Evolutionary conservation across 345 rosid species (phyloP).

Genomic region (Eucalyptus cladocalyx): DNA sequence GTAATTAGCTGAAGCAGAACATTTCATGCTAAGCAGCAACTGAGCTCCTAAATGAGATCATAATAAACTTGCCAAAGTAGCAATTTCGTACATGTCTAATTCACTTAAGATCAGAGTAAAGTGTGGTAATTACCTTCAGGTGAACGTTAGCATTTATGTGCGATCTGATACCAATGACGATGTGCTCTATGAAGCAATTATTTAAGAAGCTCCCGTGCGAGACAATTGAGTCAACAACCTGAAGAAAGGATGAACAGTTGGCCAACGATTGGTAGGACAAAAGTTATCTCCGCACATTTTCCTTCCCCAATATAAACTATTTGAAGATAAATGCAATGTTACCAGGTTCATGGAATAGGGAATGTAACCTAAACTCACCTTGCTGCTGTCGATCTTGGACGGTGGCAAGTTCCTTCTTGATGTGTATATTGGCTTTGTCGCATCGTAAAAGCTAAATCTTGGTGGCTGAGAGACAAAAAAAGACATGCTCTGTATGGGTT

Average conservation of each 20-base stretch:
- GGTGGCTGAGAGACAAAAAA: conserved; percentile 48
- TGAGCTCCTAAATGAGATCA: background rate
- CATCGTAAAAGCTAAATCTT: conserved; percentile 84
- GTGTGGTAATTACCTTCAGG: conserved; percentile 32
- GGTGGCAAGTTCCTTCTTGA: conserved; percentile 95
- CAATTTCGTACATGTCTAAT: background rate
- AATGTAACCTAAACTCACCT: conserved; percentile 20
- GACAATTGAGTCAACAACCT: conserved; percentile 75
- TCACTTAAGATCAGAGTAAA: background rate
- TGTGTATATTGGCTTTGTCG: conserved; percentile 79
- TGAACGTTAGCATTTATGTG: conserved; percentile 63
- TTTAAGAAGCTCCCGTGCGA: conserved; percentile 87
- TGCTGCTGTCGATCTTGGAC: conserved; percentile 58
- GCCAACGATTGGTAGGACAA: background rate
- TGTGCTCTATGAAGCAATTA: conserved; percentile 67
- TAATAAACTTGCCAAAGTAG: background rate
- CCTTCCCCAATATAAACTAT: background rate
- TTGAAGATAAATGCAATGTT: background rate
- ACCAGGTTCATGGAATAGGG: background rate
- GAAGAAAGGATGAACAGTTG: background rate
- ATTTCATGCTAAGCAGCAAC: background rate
- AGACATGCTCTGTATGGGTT: background rate
- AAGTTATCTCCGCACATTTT: background rate
- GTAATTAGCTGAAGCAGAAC: background rate
- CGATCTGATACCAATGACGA: conserved; percentile 82